Evolutionary conservation across 169 alveolate species (phyloP).

Genomic region (Miamiensis avidus): DNA sequence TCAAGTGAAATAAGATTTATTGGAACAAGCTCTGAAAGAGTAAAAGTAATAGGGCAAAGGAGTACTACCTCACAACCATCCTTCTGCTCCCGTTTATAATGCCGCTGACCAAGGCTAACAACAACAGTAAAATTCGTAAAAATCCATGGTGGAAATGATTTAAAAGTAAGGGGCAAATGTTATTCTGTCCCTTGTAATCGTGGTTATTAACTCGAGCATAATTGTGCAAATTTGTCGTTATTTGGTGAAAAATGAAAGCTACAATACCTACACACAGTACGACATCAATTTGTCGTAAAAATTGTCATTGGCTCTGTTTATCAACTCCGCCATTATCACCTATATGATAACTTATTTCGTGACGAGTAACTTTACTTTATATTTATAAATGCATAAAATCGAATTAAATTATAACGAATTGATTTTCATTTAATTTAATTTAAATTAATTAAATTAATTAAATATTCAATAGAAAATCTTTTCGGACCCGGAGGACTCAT

Average conservation of each 20-base stretch:
- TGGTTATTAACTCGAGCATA: background rate
- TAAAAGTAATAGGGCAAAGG: background rate
- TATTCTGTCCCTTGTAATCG: background rate
- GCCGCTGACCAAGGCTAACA: too few species aligned
- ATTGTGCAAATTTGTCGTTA: background rate
- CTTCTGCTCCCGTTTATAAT: too few species aligned
- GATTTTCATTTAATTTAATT: background rate
- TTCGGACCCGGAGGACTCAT: slow-evolving; percentile 40
- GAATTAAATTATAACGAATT: background rate
- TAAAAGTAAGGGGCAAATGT: background rate
- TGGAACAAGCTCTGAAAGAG: background rate
- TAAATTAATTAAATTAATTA: too few species aligned
- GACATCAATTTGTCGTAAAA: slow-evolving; percentile 17
- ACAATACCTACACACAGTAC: background rate
- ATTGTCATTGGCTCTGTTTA: slow-evolving; percentile 8
- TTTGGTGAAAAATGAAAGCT: slow-evolving; percentile 5
- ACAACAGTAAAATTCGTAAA: too few species aligned
- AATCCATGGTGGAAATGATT: too few species aligned
- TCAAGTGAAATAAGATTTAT: background rate
- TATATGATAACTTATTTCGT: background rate
- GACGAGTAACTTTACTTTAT: background rate
- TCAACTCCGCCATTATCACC: slow-evolving; percentile 13
- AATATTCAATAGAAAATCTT: slow-evolving; percentile 14
- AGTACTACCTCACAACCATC: background rate
- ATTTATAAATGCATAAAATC: background rate